Conservation (phyloP, 768 basidiomycete species). For the Flagelloscypha sp. region DNA sequence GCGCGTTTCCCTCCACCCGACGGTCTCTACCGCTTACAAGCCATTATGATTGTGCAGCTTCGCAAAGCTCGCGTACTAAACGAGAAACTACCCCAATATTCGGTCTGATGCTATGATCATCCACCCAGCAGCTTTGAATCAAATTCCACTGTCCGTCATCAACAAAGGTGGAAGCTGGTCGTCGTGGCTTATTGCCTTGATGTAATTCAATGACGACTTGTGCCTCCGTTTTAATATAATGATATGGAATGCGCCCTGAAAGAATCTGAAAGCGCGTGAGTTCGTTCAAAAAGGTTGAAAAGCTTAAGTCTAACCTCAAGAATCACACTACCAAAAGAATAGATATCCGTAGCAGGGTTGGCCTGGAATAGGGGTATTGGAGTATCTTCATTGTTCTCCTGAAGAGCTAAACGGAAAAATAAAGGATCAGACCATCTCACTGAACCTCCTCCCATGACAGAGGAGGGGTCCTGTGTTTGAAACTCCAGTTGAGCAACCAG, state of each 20-base stretch:
- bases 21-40: too few species aligned
- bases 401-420: conserved; percentile 25
- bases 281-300: background rate
- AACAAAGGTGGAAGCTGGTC: conserved; percentile 29
- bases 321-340: conserved; percentile 38
- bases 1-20: too few species aligned
- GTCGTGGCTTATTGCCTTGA: conserved; percentile 30
- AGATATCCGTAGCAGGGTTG: conserved; percentile 33
- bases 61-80: too few species aligned
- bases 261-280: conserved; percentile 19
- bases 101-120: too few species aligned
- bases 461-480: conserved; percentile 18
- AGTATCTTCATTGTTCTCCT: conserved; percentile 18
- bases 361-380: too few species aligned
- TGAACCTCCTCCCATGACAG: conserved; percentile 31
- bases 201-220: conserved; percentile 36
- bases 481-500: conserved; percentile 28
- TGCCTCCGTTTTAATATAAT: conserved; percentile 28
- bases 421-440: conserved; percentile 40
- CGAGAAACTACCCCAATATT: too few species aligned
- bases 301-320: conserved; percentile 24
- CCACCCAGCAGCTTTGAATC: conserved; percentile 34
- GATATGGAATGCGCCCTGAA: conserved; percentile 34
- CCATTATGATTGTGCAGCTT: too few species aligned
- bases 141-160: conserved; percentile 32